Base-by-base conservation (phyloP, 163 green algal species). In the Scenedesmus sp. region DNA sequence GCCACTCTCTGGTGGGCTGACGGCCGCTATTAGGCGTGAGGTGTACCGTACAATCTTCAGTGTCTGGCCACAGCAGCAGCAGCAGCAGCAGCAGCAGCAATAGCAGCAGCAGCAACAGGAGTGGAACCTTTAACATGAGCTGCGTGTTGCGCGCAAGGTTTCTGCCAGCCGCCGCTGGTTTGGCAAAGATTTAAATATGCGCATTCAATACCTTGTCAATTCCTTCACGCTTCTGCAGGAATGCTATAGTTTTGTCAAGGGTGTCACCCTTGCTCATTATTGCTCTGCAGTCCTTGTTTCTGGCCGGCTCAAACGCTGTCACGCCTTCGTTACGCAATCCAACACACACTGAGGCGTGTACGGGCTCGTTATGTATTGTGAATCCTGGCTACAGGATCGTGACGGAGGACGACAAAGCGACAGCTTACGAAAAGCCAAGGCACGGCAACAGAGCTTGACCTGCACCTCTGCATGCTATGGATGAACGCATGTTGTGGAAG, bases 191-290 rank as follows among this genome's bases (percentile, higher is more conserved):
- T 26, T 35, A 44, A 24, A 44, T 18, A 73, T n/a, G 18, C 61
- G 9, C n/a, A n/a, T n/a, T n/a, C n/a, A 26, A 30, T 76, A 93
- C 95, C 92, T 98, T 98, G 89, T 98, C 96, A n/a, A 98, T 97
- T 4, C 96, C 96, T 79, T 98, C 96, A 1, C 96, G 93, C 85
- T 97, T 97, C 24, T 90, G 89, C 46, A 96, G 90, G 80, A 96
- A 98, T 35, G 68, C 82, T 18, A 96, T 90, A 16, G 95, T 97
- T 76, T 93, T 94, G 70, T 97, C 95, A 0, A 97, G 79, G 13
- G 78, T 89, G 84, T 94, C 91, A 15, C 86, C 76, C 40, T 92
- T 65, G n/a, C 65, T 76, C 65, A 76, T 76, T 40, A 30, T 18
- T 76, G 65, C 65, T 76, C 65, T 76, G 30, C 65, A 76, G 65